Base-by-base conservation (phyloP, 768 basidiomycete genomes). In the Leccinum variicolor region DNA sequence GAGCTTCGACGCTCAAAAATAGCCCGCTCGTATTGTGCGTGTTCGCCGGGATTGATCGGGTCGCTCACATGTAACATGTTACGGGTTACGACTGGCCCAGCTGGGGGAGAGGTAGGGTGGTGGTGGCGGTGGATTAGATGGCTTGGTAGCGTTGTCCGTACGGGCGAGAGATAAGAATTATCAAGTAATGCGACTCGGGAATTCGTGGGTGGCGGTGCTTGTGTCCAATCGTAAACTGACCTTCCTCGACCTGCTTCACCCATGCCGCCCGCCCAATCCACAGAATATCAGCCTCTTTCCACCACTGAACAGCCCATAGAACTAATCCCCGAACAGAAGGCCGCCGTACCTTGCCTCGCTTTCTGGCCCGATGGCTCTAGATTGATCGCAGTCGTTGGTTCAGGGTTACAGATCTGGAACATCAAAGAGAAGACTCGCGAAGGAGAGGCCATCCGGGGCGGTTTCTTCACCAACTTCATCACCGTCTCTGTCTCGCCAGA, bases 391-490 rank as follows among this genome's bases (percentile, higher is more conserved):
- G 57, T 66, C 63, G 63, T 68, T 19, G 65, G 65, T 26, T 65
- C 65, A 59, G 65, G 65, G 49, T 49, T 66, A 41, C 65, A 66
- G 60, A 59, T 66, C 43, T 66, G 65, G 65, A 68, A 68, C 53
- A 57, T 66, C 52, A 57, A 56, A 17, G 55, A 65, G n/a, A 66
- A 55, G 11, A 57, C 43, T 25, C 63, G 65, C 14, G 63, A 62
- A 28, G 65, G 65, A 34, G 65, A 66, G 41, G 50, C 14, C 46
- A 66, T 66, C 57, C 65, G 65, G 0, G 50, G 60, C 9, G 66
- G 65, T 13, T 66, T 66, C 60, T 66, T 65, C 66, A 68, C 66
- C 48, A 65, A 65, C 54, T 66, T 65, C 46, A 57, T 60, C 66
- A 66, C 65, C 29, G 66, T 66, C 60, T 31, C 60, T 34, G 52